Evolutionary conservation across 1,139 yeast species (phyloP).

Genomic region (Sporopachydermia cereana): DNA sequence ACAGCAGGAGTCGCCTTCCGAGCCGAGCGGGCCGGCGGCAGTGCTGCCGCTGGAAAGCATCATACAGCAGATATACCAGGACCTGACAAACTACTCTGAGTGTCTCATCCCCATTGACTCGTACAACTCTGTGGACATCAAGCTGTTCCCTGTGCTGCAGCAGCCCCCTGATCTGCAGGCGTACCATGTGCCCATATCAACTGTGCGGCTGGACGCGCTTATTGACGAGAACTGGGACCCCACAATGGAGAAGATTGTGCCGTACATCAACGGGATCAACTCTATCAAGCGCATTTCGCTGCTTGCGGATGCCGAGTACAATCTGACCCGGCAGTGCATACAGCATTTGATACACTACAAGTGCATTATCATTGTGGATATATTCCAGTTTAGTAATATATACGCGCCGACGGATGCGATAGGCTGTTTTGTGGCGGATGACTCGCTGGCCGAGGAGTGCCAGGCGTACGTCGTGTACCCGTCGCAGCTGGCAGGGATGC

Average conservation of each 20-base stretch:
- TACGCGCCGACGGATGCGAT: constrained; percentile 84
- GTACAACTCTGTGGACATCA: constrained; percentile 84
- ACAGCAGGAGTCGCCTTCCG: not conserved
- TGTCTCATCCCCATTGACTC: constrained; percentile 89
- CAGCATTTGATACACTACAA: constrained; percentile 87
- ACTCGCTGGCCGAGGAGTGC: constrained; percentile 69
- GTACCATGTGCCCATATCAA: constrained; percentile 79
- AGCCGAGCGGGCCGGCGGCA: not conserved
- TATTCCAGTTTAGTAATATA: constrained; percentile 78
- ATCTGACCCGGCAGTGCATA: constrained; percentile 72
- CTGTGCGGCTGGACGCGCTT: constrained; percentile 56
- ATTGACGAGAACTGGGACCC: constrained; percentile 96
- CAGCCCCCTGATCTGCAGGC: constrained; percentile 68
- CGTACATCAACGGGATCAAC: constrained; percentile 80
- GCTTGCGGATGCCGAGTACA: constrained; percentile 70
- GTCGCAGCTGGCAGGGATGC: not conserved
- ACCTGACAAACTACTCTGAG: constrained; percentile 87
- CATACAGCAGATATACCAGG: constrained; percentile 83
- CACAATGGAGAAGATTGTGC: constrained; percentile 70
- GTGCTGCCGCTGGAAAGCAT: constrained; percentile 60
- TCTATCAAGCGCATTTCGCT: constrained; percentile 68
- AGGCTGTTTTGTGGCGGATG: constrained; percentile 51
- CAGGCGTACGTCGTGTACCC: constrained; percentile 52
- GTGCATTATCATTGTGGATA: constrained; percentile 71
- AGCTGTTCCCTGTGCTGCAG: constrained; percentile 75